phyloP scores from a whole-genome alignment of 2,329 filamentous ascomycete genomes.

The Knufia petricola region DNA sequence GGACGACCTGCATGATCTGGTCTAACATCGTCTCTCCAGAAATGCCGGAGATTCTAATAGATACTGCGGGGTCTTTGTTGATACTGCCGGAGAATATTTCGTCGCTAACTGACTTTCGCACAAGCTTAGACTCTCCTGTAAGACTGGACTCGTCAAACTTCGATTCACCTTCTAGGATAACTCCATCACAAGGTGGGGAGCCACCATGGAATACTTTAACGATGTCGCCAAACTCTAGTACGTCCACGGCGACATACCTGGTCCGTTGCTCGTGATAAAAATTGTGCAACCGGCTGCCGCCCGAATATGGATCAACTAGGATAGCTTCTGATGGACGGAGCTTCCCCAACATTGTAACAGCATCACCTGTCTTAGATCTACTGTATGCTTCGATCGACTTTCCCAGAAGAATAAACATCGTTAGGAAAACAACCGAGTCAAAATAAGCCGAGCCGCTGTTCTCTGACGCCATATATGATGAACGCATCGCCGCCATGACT shows the following conservation, averaged over 20 bases:
- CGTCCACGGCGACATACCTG: constrained; percentile 43
- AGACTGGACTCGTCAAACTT: constrained; percentile 98
- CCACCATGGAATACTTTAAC: constrained; percentile 87
- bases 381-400: constrained; percentile 63
- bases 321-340: constrained; percentile 67
- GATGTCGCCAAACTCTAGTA: constrained; percentile 80
- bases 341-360: constrained; percentile 66
- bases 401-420: constrained; percentile 66
- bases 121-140: constrained; percentile 89
- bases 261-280: neutral
- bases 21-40: constrained; percentile 91
- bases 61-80: constrained; percentile 79
- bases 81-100: constrained; percentile 84
- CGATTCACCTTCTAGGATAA: constrained; percentile 75
- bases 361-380: constrained; percentile 79
- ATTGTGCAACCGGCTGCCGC: constrained; percentile 9
- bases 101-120: constrained; percentile 73
- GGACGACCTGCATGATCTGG: constrained; percentile 92
- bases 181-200: constrained; percentile 88
- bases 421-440: constrained; percentile 84
- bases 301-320: constrained; percentile 38
- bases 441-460: constrained; percentile 59
- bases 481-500: constrained; percentile 41
- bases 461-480: neutral
- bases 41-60: constrained; percentile 82